phyloP scores from a whole-genome alignment of 2,329 filamentous ascomycete genomes.

The Tolypocladium guangdongense region DNA sequence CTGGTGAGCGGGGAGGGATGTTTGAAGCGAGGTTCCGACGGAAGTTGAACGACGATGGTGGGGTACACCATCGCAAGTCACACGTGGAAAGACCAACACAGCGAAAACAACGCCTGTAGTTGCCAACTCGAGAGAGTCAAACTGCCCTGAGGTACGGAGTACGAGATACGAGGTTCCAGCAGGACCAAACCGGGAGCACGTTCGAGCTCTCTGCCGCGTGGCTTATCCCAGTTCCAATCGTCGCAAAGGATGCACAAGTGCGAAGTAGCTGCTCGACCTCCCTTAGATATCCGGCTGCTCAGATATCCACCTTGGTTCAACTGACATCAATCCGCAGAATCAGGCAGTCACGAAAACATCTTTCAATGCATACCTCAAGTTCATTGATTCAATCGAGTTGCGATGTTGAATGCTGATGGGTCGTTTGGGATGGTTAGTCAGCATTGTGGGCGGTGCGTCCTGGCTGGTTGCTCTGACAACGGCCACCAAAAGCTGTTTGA shows the following conservation, averaged over 20 bases:
- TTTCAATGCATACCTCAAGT: not conserved
- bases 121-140: no score
- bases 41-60: not conserved
- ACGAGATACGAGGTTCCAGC: not conserved
- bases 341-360: no score
- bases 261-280: no score
- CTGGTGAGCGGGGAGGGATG: not conserved
- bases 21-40: not conserved
- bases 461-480: slow-evolving; percentile 1
- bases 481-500: not conserved
- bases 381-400: not conserved
- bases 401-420: not conserved
- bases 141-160: no score
- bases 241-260: no score
- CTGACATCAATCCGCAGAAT: no score
- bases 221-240: no score
- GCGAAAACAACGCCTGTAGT: no score
- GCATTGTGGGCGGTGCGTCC: not conserved
- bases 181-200: not conserved
- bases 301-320: no score
- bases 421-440: not conserved
- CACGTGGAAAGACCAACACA: not conserved
- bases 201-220: not conserved
- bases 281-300: no score
- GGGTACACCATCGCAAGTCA: not conserved